Conservation (phyloP, 352 stramenopile species). For the Phytopythium cucurbitacearum region DNA sequence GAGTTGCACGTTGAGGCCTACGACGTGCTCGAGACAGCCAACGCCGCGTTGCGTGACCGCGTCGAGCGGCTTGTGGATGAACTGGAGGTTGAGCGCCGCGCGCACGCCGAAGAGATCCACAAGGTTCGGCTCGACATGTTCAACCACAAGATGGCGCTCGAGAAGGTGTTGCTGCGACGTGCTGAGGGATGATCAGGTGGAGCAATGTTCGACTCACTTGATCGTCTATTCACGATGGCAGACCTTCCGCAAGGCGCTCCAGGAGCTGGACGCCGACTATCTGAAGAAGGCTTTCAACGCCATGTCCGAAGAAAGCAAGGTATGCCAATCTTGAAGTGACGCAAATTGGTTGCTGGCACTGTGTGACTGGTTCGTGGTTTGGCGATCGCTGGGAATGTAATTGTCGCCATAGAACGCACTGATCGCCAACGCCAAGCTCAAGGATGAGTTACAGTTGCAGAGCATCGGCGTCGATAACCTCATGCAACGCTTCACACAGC, state of each 20-base stretch:
- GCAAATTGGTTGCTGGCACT: slow-evolving; percentile 27
- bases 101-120: slow-evolving; percentile 68
- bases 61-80: slow-evolving; percentile 62
- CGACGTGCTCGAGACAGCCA: slow-evolving; percentile 58
- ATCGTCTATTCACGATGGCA: slow-evolving; percentile 7
- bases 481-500: slow-evolving; percentile 69
- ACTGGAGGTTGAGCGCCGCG: slow-evolving; percentile 59
- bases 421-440: slow-evolving; percentile 77
- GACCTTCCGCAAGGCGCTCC: slow-evolving; percentile 71
- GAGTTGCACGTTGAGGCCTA: slow-evolving; percentile 73
- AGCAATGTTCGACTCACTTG: background rate
- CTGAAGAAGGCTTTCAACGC: slow-evolving; percentile 80
- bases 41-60: slow-evolving; percentile 42
- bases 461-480: slow-evolving; percentile 80
- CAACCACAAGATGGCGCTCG: slow-evolving; percentile 82
- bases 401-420: slow-evolving; percentile 44
- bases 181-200: background rate
- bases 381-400: background rate
- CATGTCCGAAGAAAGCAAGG: slow-evolving; percentile 82
- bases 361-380: background rate
- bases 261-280: slow-evolving; percentile 74
- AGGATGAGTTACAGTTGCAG: slow-evolving; percentile 72
- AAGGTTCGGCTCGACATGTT: slow-evolving; percentile 80
- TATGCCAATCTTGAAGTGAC: slow-evolving; percentile 79
- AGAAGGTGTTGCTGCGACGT: slow-evolving; percentile 37